Base-by-base conservation (phyloP, 1,139 yeast genomes). In the Scheffersomyces titani region DNA sequence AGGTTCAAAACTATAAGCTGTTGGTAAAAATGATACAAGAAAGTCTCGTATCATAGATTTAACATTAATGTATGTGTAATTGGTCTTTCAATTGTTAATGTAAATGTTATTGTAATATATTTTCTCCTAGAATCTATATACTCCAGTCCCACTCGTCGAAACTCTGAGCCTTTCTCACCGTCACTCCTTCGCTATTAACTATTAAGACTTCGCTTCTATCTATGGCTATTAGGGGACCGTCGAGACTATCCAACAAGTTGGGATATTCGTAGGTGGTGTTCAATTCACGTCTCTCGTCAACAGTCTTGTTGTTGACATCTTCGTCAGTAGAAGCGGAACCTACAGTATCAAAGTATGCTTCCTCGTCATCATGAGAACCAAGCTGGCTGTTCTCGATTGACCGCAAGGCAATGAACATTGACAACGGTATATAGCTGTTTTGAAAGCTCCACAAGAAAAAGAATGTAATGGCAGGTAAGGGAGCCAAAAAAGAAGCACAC, bases 321-420 rank as follows among this genome's bases (percentile, higher is more conserved):
- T 58, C 59, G n/a, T 44, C 45, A 19, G 56, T 45, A 13, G 57
- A 52, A 9, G 57, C 59, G 11, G 45, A 20, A 56, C 57, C 21
- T 36, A 53, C 55, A n/a, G 51, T 52, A 18, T 50, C 57, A 13
- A 40, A 21, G 9, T 30, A 44, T 19, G 20, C 46, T 24, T 55
- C 61, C 47, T 60, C 65, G 16, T 30, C 40, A 30, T 59, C 64
- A 16, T 55, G 55, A 21, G 47, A 44, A 2, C 46, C 30, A 6
- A 54, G 51, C 18, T 54, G 52, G 18, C 55, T 49, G 22, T 57
- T 59, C 47, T 63, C 66, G 20, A 78, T 77, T 0, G 83, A 75
- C 53, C 96, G 82, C 56, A 94, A 77, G 0, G 99, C 98, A 68
- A 94, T 93, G 69, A 90, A 93, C 59, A 86, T 83, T 5, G 93